Base-by-base conservation (phyloP, 805 yeast genomes). In the Starmera amethionina region DNA sequence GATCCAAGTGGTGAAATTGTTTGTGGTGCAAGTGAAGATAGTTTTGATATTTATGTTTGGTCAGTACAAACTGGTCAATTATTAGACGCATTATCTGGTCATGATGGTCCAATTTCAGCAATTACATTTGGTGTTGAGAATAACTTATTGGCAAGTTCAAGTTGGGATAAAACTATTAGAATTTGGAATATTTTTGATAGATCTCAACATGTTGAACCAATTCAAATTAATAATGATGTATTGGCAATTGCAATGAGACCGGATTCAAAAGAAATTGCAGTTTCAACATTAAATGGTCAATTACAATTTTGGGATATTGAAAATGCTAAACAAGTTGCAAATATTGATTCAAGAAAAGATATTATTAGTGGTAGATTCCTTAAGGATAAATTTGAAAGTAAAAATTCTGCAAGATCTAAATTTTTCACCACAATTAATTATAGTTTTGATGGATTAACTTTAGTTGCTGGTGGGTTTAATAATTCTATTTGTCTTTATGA, bases 1-100 rank as follows among this genome's bases (percentile, higher is more conserved):
- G 98, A 93, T 60, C 96, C 97, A 27, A 82, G 95, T 54, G 98
- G 97, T 29, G 98, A 93, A 62, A 80, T 93, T 39, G 93, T 93
- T 3, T 88, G 93, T 54, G 98, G 97, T 4, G 96, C 96, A 2
- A 84, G 96, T 4, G 68, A 79, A 34, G 96, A 89, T 55, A 82
- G 81, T 46, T 93, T 80, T 62, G 95, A 85, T 42, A 84, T 93
- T 43, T 89, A 84, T 55, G 87, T 93, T 30, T 93, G 98, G 98
- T 86, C 96, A 6, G 97, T 93, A 1, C 97, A 93, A 65, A 89
- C 97, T 0, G 82, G 95, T 2, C 96, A 89, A 58, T 65, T 93
- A 37, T 72, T 93, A 40, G 98, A 93, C 55, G 73, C 85, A 13
- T 67, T 93, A 38, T 67, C 89, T 5, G 98, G 98, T 10, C 98